Conservation (phyloP, 176 grass and related monocot species). For the Otatea glauca region DNA sequence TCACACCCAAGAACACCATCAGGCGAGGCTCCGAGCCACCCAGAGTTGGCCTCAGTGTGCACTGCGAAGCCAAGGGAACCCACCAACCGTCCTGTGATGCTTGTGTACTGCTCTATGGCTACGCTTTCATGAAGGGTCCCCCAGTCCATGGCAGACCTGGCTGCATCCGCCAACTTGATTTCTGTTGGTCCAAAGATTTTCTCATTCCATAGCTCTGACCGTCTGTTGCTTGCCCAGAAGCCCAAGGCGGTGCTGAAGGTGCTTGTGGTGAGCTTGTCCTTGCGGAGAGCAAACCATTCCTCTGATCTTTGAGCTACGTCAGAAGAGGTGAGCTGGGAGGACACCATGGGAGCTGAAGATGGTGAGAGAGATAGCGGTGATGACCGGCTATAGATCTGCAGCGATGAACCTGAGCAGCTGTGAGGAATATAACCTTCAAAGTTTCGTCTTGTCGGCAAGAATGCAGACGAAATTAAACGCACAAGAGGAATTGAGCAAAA, state of each 20-base stretch:
- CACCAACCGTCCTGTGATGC: conserved; percentile 73
- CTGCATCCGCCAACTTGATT: conserved; percentile 54
- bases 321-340: conserved; percentile 59
- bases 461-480: conserved; percentile 41
- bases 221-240: conserved; percentile 84
- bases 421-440: conserved; percentile 78
- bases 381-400: conserved; percentile 54
- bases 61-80: conserved; percentile 78
- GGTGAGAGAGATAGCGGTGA: conserved; percentile 43
- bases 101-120: conserved; percentile 84
- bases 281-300: conserved; percentile 97
- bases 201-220: conserved; percentile 82
- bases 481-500: conserved; percentile 35
- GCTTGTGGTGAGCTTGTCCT: conserved; percentile 97
- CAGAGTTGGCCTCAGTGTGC: conserved; percentile 69
- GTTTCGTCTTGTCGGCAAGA: conserved; percentile 58
- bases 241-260: conserved; percentile 92
- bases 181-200: conserved; percentile 76
- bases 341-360: conserved; percentile 55
- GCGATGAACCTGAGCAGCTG: conserved; percentile 64
- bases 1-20: conserved; percentile 85
- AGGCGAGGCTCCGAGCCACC: conserved; percentile 94
- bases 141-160: conserved; percentile 92
- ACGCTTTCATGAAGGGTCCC: conserved; percentile 68
- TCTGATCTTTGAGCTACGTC: conserved; percentile 82